A percentile compares a stretch with the other conserved stretches of the same genome.
phyloP scores from a whole-genome alignment of 2,329 filamentous ascomycete species.

The Monilinia fructicola region DNA sequence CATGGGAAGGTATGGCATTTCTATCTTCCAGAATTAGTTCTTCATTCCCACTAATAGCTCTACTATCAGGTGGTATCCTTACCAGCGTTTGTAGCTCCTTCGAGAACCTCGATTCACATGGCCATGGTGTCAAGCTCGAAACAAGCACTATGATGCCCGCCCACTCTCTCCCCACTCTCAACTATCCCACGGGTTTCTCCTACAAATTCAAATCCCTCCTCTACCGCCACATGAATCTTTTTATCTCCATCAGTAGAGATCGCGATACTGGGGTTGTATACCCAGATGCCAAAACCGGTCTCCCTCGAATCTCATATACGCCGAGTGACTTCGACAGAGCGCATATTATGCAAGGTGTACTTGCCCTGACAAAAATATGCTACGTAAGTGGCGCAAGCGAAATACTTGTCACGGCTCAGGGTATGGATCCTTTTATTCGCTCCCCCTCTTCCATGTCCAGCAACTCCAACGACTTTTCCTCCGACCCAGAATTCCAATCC shows the following conservation, averaged over 20 bases:
- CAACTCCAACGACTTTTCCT: conserved; percentile 33
- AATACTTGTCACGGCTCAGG: conserved; percentile 66
- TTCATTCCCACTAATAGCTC: conserved; percentile 6
- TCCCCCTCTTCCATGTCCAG: neutral
- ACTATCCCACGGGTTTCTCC: conserved; percentile 67
- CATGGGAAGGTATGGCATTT: conserved; percentile 54
- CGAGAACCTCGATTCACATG: conserved; percentile 75
- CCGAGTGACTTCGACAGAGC: conserved; percentile 69
- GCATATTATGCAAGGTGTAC: conserved; percentile 68
- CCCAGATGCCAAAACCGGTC: conserved; percentile 65
- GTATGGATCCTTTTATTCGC: conserved; percentile 59
- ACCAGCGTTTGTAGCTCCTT: conserved; percentile 76
- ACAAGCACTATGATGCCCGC: conserved; percentile 71
- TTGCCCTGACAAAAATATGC: conserved; percentile 72
- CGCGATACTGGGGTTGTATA: conserved; percentile 73
- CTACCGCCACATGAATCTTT: conserved; percentile 67
- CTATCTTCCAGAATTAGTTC: neutral
- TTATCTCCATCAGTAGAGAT: conserved; percentile 74
- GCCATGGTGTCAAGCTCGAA: conserved; percentile 83
- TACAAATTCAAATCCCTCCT: conserved; percentile 71
- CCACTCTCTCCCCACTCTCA: conserved; percentile 58
- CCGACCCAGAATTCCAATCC: conserved; percentile 57
- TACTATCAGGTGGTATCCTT: conserved; percentile 59
- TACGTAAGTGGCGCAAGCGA: conserved; percentile 79
- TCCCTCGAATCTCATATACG: conserved; percentile 67